phyloP scores from a whole-genome alignment of 78 protist species.

The Dictyostelium discoideum region DNA sequence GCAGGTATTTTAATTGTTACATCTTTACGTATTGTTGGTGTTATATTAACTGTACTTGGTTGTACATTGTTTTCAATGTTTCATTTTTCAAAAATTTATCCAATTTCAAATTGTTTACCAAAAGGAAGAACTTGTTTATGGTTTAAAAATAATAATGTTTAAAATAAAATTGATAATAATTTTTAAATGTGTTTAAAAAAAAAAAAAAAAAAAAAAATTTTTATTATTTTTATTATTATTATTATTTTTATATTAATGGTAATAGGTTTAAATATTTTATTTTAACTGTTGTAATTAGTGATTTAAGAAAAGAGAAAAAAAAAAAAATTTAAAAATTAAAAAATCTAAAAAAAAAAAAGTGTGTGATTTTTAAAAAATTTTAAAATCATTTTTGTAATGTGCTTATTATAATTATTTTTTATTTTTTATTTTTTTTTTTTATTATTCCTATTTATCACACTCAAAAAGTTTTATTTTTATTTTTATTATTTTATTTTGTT shows the following conservation, averaged over 20 bases:
- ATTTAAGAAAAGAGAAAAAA: too few relatives aligned
- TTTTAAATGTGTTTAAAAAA: too few relatives aligned
- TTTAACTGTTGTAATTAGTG: not conserved
- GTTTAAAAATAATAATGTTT: not conserved
- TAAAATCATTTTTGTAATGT: not conserved
- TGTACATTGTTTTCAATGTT: slow-evolving; percentile 16
- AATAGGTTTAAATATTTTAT: not conserved
- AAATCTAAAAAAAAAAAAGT: too few relatives aligned
- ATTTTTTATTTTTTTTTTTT: too few relatives aligned
- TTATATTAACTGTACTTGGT: slow-evolving; percentile 8
- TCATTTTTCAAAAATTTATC: slow-evolving; percentile 19
- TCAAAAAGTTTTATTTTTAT: not conserved
- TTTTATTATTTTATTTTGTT: too few relatives aligned
- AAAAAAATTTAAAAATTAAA: too few relatives aligned
- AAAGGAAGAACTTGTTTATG: not conserved
- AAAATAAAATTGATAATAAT: not conserved
- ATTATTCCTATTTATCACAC: not conserved
- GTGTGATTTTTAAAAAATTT: too few relatives aligned
- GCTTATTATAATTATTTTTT: not conserved
- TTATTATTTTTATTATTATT: too few relatives aligned
- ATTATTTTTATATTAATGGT: too few relatives aligned
- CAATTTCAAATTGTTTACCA: not conserved
- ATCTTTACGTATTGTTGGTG: slow-evolving; percentile 49
- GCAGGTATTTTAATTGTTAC: not conserved
- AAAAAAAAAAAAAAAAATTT: too few relatives aligned